Percentiles rank a stretch among this genome's conserved stretches.
Conservation (phyloP, 2,329 filamentous ascomycete species). For the Blastomyces silverae region DNA sequence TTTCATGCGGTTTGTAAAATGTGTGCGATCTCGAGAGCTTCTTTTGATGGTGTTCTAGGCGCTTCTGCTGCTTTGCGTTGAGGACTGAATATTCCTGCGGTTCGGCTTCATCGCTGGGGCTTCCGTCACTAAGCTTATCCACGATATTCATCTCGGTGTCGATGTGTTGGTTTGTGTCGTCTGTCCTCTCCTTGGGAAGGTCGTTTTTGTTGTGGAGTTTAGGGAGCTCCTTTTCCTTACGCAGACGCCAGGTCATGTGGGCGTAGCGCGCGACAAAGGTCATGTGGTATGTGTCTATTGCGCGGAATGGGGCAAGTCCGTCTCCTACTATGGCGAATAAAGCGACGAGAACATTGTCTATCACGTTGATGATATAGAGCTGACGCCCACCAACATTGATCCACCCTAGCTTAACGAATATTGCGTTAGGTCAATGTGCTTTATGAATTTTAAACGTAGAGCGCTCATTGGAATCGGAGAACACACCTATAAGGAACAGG, state of each 20-base stretch:
- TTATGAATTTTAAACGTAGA: neutral
- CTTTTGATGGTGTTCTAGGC: constrained; percentile 66
- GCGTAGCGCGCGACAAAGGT: constrained; percentile 70
- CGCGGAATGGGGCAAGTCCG: constrained; percentile 65
- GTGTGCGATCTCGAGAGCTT: constrained; percentile 78
- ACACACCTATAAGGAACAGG: constrained; percentile 70
- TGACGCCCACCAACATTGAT: constrained; percentile 71
- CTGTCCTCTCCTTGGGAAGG: constrained; percentile 45
- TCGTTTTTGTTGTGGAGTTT: constrained; percentile 63
- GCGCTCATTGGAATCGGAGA: neutral
- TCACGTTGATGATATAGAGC: constrained; percentile 61
- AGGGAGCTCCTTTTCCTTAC: constrained; percentile 56
- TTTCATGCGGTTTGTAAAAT: constrained; percentile 86
- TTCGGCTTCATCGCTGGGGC: constrained; percentile 35
- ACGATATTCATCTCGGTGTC: constrained; percentile 37
- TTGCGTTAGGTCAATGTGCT: neutral
- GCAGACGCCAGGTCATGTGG: constrained; percentile 57
- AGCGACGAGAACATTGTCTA: constrained; percentile 64
- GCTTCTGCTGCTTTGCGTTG: constrained; percentile 58
- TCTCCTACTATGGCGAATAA: constrained; percentile 66
- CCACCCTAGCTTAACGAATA: constrained; percentile 49
- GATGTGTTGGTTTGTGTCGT: constrained; percentile 40
- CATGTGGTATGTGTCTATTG: constrained; percentile 83
- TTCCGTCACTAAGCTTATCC: constrained; percentile 42
- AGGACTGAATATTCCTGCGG: constrained; percentile 58